phyloP scores from a whole-genome alignment of 768 basidiomycete genomes.

The Polyporus arcularius region DNA sequence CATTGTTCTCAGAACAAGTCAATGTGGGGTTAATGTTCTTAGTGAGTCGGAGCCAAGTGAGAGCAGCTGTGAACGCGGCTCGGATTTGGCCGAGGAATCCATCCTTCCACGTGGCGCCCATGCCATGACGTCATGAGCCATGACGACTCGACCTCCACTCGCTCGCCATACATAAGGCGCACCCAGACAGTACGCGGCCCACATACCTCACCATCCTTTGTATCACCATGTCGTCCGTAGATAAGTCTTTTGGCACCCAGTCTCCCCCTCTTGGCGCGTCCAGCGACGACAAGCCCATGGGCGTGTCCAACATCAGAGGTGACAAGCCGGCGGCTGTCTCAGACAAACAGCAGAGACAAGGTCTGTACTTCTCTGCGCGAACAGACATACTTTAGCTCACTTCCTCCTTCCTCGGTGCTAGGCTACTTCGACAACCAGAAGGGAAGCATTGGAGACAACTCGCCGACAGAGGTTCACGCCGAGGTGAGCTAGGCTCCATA shows the following conservation, averaged over 20 bases:
- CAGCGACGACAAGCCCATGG: constrained; percentile 48
- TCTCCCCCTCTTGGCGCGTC: constrained; percentile 58
- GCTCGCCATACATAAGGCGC: not conserved
- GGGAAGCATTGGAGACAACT: not conserved
- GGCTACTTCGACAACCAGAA: constrained; percentile 16
- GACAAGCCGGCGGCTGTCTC: constrained; percentile 36
- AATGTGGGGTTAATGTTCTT: not conserved
- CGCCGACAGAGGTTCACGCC: not conserved
- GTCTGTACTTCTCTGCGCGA: constrained; percentile 28
- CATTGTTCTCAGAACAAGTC: constrained; percentile 27
- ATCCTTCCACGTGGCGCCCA: not conserved
- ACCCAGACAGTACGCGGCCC: not conserved
- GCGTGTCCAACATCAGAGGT: constrained; percentile 42
- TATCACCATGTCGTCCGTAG: constrained; percentile 23
- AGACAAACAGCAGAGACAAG: constrained; percentile 47
- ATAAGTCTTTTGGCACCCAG: constrained; percentile 44
- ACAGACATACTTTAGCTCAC: not conserved
- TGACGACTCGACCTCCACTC: too few relatives aligned
- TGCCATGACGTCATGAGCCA: constrained; percentile 13
- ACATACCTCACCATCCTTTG: not conserved
- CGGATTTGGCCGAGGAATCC: not conserved
- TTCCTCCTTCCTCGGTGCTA: not conserved
- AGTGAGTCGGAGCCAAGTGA: not conserved
- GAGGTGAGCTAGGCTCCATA: not conserved
- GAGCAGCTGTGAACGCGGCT: not conserved